Evolutionary conservation across 345 rosid genomes (phyloP).

Genomic region (Cochlearia excelsa): DNA sequence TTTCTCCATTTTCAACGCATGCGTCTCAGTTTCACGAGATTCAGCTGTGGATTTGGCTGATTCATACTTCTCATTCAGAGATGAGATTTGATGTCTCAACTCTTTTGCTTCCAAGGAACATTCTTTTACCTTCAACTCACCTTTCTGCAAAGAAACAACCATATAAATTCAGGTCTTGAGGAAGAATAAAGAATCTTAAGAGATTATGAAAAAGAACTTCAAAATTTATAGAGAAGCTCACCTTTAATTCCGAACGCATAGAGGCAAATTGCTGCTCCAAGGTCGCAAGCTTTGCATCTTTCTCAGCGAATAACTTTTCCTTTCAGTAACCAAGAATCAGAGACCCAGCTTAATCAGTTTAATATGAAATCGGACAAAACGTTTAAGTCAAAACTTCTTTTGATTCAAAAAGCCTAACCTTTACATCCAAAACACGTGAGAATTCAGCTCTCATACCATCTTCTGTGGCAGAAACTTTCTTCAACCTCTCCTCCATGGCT

Average conservation of each 20-base stretch:
- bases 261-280: slow-evolving; percentile 36
- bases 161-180: neutral
- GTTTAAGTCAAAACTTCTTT: slow-evolving; percentile 1
- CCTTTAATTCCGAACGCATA: slow-evolving; percentile 40
- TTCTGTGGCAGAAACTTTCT: slow-evolving; percentile 30
- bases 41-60: slow-evolving; percentile 26
- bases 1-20: slow-evolving; percentile 30
- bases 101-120: slow-evolving; percentile 34
- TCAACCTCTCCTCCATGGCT: slow-evolving; percentile 28
- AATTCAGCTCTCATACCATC: slow-evolving; percentile 35
- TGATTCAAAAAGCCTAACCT: slow-evolving; percentile 30
- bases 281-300: slow-evolving; percentile 35
- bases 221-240: slow-evolving; percentile 9
- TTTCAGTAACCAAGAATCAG: slow-evolving; percentile 28
- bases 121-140: slow-evolving; percentile 35
- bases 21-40: slow-evolving; percentile 35
- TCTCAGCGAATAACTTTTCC: slow-evolving; percentile 40
- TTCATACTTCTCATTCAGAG: slow-evolving; percentile 34
- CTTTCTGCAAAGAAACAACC: slow-evolving; percentile 32
- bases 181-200: neutral
- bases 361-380: neutral
- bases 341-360: slow-evolving; percentile 16
- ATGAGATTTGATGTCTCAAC: slow-evolving; percentile 35
- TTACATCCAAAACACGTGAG: slow-evolving; percentile 36
- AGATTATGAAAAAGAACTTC: neutral